Conservation (phyloP, 176 grass and related monocot genomes). For the Carex littledalei region DNA sequence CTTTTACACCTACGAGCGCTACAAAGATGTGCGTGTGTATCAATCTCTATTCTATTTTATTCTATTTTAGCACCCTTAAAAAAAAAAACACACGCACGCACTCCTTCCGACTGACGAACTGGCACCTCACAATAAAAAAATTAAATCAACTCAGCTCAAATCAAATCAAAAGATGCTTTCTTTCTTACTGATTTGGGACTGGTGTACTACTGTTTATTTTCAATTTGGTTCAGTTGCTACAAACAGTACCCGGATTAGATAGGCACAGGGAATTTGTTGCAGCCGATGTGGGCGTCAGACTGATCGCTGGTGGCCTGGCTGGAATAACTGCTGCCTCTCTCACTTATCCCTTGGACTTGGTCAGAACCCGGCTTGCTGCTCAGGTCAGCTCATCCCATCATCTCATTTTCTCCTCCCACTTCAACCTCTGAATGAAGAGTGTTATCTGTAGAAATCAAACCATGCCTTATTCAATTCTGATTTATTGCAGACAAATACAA, state of each 20-base stretch:
- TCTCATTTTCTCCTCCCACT: not conserved
- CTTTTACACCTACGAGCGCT: constrained; percentile 83
- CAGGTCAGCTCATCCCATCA: constrained; percentile 46
- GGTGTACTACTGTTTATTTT: not conserved
- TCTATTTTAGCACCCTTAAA: constrained; percentile 9
- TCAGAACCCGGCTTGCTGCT: constrained; percentile 80
- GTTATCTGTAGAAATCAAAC: not conserved
- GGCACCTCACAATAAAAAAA: too few species aligned
- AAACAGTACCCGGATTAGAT: constrained; percentile 69
- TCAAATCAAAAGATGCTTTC: too few species aligned
- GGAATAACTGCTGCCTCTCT: constrained; percentile 90
- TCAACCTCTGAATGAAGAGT: not conserved
- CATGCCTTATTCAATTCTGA: not conserved
- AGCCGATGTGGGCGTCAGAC: constrained; percentile 65
- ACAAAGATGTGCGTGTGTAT: constrained; percentile 58
- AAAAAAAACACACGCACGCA: too few species aligned
- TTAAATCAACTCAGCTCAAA: too few species aligned
- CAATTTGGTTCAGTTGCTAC: constrained; percentile 45
- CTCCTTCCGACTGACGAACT: too few species aligned
- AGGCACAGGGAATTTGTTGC: constrained; percentile 46
- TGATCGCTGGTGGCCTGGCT: constrained; percentile 74
- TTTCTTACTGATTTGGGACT: too few species aligned
- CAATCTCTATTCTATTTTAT: not conserved
- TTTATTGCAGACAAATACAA: constrained; percentile 72
- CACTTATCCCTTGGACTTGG: constrained; percentile 82